phyloP scores from a whole-genome alignment of 208 protist genomes.

The Phytomonas francai region DNA sequence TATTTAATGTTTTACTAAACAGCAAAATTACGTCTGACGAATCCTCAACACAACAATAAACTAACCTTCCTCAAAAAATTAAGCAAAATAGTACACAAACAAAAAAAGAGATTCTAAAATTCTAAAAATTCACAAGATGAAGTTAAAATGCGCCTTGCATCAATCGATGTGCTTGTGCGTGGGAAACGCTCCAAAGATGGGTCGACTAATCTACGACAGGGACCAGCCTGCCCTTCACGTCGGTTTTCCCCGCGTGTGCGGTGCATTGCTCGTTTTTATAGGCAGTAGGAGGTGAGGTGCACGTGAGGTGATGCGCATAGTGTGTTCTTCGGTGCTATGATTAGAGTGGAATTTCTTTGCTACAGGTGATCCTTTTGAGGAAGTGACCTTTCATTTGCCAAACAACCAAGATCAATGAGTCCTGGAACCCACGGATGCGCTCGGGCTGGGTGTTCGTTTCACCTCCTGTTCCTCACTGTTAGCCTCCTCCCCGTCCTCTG shows the following conservation, averaged over 20 bases:
- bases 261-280: background rate
- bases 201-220: background rate
- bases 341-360: slow-evolving; percentile 36
- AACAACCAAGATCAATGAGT: slow-evolving; percentile 53
- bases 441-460: background rate
- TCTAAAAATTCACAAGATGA: slow-evolving; percentile 7
- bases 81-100: background rate
- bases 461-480: background rate
- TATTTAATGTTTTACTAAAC: background rate
- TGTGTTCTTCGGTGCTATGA: slow-evolving; percentile 17
- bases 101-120: background rate
- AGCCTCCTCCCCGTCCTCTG: background rate
- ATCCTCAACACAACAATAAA: background rate
- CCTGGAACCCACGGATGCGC: background rate
- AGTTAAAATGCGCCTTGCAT: slow-evolving; percentile 43
- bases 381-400: slow-evolving; percentile 29
- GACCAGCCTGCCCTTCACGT: background rate
- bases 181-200: slow-evolving; percentile 53
- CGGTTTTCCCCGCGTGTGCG: background rate
- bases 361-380: slow-evolving; percentile 25
- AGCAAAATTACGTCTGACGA: background rate
- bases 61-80: background rate
- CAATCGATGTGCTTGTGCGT: slow-evolving; percentile 24
- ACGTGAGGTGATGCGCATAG: slow-evolving; percentile 9
- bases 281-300: background rate